Conservation (phyloP, 2,329 filamentous ascomycete genomes). For the Onygenales sp. region DNA sequence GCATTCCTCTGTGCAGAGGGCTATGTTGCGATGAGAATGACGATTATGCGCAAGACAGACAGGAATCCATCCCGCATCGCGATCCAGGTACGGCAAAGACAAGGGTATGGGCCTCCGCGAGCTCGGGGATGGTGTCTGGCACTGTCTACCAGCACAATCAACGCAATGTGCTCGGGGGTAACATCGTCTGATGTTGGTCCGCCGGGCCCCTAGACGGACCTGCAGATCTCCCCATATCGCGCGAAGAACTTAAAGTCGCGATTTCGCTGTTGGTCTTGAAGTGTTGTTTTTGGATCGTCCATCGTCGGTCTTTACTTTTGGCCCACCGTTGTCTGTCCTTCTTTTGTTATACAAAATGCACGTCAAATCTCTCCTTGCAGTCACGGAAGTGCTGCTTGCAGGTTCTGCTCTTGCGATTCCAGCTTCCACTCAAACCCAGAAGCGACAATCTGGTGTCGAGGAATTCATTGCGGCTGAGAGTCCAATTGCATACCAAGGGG, state of each 20-base stretch:
- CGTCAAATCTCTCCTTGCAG: not conserved
- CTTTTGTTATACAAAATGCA: not conserved
- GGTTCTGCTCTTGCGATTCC: not conserved
- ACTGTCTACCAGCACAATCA: too few species aligned
- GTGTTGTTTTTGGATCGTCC: not conserved
- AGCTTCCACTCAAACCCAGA: not conserved
- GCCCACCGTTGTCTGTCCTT: not conserved
- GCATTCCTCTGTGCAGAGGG: not conserved
- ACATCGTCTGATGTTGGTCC: not conserved
- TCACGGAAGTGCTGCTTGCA: not conserved
- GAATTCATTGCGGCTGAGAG: constrained; percentile 33
- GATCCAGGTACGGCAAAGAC: too few species aligned
- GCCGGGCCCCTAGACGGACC: too few species aligned
- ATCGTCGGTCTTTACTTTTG: not conserved
- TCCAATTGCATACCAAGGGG: constrained; percentile 40
- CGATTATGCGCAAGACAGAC: too few species aligned
- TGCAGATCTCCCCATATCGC: too few species aligned
- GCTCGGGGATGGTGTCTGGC: too few species aligned
- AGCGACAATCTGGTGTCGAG: not conserved
- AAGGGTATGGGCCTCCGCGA: too few species aligned
- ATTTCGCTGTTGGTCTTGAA: not conserved
- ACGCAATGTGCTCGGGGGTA: too few species aligned
- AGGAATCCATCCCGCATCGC: too few species aligned
- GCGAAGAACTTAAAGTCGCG: too few species aligned
- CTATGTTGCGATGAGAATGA: too few species aligned